Base-by-base conservation (phyloP, 495 filamentous ascomycete genomes). In the Tuber indicum region DNA sequence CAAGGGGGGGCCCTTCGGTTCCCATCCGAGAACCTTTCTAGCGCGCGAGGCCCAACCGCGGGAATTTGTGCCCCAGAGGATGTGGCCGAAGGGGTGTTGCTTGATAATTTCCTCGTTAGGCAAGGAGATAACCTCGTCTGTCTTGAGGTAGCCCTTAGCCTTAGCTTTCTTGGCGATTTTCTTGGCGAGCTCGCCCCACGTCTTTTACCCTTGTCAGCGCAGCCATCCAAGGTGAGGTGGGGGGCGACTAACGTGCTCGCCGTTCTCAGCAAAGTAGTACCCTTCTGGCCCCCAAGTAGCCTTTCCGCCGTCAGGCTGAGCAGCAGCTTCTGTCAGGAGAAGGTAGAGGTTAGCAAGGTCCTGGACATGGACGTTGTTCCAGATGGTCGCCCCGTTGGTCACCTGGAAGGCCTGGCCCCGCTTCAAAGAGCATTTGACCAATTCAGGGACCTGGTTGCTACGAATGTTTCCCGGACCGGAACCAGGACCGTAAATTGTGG, bases 251-350 rank as follows among this genome's bases (percentile, higher is more conserved):
- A 86, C 78, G 81, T 92, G 91, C 72, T 89, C 84, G 7, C 90
- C 92, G 79, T 90, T 91, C 84, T 93, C 91, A 49, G 88, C 87
- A 76, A 94, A 88, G 84, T 92, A 95, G 83, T 96, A 94, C 2
- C 89, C 92, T 79, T 91, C 87, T 14, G 87, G 85, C 12, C 90
- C 91, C 89, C 92, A 97, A 21, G 92, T 90, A 52, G 92, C 91
- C 39, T 88, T 86, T 10, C 87, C 87, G 16, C 88, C 89, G 23
- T 87, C 88, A 10, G 81, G 82, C 2, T 88, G 85, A 9, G 91
- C 92, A 8, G 91, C 91, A 16, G 75, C 78, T 73, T 92, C 91
- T 14, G 90, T 89, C 46, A 94, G 86, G 9, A 86, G 84, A 6
- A 91, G 83, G 82, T 90, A 94, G 41, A 93, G 84, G 42, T 88